These are phyloP conservation scores for Triangularia verruculosa DNA, from an alignment of 2,329 filamentous ascomycete species.

Conservation along the genomic window DNA sequence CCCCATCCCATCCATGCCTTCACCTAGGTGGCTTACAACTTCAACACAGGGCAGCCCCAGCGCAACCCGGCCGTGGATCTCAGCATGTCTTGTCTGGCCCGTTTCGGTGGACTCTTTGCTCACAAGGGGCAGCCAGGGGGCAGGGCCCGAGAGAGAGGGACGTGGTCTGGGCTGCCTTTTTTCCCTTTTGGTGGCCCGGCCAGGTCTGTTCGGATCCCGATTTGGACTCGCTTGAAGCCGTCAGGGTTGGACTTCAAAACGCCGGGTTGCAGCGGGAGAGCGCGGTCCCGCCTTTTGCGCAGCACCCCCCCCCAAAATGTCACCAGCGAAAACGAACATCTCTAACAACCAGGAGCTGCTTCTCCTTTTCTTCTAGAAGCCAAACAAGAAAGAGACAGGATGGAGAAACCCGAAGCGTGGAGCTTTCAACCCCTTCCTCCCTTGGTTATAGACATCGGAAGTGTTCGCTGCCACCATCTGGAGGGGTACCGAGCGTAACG, in stretches of 20 bases:
- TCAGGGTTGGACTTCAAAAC: constrained; percentile 15
- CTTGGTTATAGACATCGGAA: background rate
- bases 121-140: constrained; percentile 8
- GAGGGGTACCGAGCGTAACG: background rate
- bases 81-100: background rate
- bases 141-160: background rate
- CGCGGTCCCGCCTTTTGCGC: background rate
- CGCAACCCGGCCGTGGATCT: background rate
- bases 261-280: constrained; percentile 9
- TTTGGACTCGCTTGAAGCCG: constrained; percentile 13
- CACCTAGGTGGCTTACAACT: no score
- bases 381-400: background rate
- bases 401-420: background rate
- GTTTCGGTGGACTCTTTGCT: constrained; percentile 9
- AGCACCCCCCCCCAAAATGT: background rate
- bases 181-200: constrained; percentile 1
- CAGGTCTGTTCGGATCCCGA: constrained; percentile 10
- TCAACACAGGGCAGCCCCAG: constrained; percentile 1
- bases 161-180: constrained; percentile 7
- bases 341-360: background rate
- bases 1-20: no score
- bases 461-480: background rate
- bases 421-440: background rate
- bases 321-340: no score
- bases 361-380: background rate